Evolutionary conservation across 345 rosid species (phyloP), one percentile per base, ranked within the genome.

Genomic region (Gossypium thurberi): DNA sequence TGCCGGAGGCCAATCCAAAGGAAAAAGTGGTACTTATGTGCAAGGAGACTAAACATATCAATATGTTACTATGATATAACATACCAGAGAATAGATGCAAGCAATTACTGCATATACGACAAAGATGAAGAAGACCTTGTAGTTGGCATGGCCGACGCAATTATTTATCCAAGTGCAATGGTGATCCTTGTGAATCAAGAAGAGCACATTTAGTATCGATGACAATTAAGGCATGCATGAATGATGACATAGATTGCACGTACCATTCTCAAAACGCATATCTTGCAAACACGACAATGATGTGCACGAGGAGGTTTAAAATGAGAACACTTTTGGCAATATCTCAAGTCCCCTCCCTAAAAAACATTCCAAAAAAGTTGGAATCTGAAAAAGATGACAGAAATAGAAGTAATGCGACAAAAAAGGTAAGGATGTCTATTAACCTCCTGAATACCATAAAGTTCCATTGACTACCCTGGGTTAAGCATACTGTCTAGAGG

Each of bases 101-200:
- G 96, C 86, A 64, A 81, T 83, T 74, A 85, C 87, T 0, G 96
- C 92, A 81, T 87, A 85, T 48, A 90, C 81, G 75, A 93, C 87
- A 70, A 93, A 91, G 76, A 87, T 74, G 72, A 93, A 91, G 88
- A 93, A 93, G 80, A 77, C 90, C 85, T 91, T 93, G 79, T 91
- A 93, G 88, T 93, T 93, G 77, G 92, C 84, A 72, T 93, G 96
- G 75, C 98, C 97, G 6, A 93, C 97, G 37, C 98, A 93, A 67
- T 93, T 93, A 80, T 85, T 91, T 83, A 93, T 93, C 98, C 98
- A 93, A 42, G 91, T 90, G 87, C 98, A 93, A 78, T 93, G 98
- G 72, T 93, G 98, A 74, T 93, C 98, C 98, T 93, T 71, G 65
- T 71, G 40, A 90, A 84, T 78, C 81, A 90, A 88, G 72, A 81